These are phyloP conservation scores for Pigoraptor vietnamica DNA, from an alignment of 78 protist genomes.

Conservation along the genomic window DNA sequence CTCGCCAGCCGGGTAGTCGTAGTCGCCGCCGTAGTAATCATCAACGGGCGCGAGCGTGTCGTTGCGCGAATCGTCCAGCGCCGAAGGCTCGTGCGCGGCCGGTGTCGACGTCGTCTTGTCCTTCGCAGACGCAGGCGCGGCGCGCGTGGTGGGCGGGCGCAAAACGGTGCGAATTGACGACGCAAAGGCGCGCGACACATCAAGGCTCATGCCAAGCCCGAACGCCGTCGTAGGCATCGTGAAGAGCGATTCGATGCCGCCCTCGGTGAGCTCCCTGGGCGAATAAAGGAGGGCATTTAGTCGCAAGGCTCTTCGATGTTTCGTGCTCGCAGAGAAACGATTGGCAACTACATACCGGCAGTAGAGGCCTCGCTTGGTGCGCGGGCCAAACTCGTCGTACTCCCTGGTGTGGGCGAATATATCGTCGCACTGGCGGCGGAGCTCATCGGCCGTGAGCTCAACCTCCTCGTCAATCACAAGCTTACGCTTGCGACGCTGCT, in stretches of 20 bases:
- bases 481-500: conserved; percentile 2
- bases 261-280: not conserved
- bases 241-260: not conserved
- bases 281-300: not conserved
- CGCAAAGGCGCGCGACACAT: not conserved
- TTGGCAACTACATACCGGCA: not conserved
- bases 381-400: not conserved
- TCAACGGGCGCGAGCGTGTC: not conserved
- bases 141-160: not conserved
- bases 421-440: not conserved
- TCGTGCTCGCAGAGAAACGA: not conserved
- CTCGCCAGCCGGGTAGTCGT: not conserved
- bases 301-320: too few relatives aligned
- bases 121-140: not conserved
- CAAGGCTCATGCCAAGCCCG: not conserved
- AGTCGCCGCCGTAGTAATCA: not conserved
- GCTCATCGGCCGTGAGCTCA: not conserved
- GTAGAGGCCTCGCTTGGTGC: not conserved
- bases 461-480: not conserved
- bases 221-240: not conserved
- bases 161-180: not conserved
- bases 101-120: not conserved
- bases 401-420: not conserved
- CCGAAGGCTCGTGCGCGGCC: not conserved
- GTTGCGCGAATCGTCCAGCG: not conserved